These are phyloP conservation scores for Gracilaria caudata DNA, from an alignment of 23 red algal species.

Conservation along the genomic window DNA sequence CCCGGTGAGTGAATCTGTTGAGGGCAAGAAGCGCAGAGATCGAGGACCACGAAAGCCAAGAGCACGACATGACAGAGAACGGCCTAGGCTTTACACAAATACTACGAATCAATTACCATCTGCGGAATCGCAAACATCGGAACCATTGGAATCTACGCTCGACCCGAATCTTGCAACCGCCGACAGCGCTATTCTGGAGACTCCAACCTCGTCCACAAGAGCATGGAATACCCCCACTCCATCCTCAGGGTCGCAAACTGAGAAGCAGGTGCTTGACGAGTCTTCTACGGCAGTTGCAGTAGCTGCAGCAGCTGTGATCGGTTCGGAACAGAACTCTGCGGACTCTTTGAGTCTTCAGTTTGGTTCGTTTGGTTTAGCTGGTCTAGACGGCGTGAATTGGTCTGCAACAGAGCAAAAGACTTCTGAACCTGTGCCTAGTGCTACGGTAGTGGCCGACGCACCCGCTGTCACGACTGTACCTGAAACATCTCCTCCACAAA, in stretches of 20 bases:
- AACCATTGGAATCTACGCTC: background rate
- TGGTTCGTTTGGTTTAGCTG: constrained; percentile 68
- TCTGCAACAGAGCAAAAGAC: constrained; percentile 49
- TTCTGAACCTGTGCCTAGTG: constrained; percentile 4
- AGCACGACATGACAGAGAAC: constrained; percentile 37
- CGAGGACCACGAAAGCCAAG: constrained; percentile 36
- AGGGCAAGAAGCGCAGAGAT: constrained; percentile 36
- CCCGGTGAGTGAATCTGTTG: background rate
- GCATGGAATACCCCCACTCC: constrained; percentile 21
- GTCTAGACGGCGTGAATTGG: constrained; percentile 61
- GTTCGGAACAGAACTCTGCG: constrained; percentile 30
- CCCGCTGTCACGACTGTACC: constrained; percentile 7
- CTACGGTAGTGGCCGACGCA: background rate
- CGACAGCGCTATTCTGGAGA: constrained; percentile 2
- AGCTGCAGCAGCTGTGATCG: constrained; percentile 57
- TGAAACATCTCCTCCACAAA: constrained; percentile 9
- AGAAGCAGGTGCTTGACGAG: constrained; percentile 56
- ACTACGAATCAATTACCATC: background rate
- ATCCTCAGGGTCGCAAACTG: background rate
- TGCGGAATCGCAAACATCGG: constrained; percentile 7
- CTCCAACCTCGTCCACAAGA: constrained; percentile 7
- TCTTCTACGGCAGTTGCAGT: constrained; percentile 49
- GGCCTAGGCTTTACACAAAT: constrained; percentile 29
- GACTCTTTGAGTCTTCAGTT: constrained; percentile 69
- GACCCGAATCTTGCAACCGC: background rate